Evolutionary conservation across 495 filamentous ascomycete species (phyloP).

Genomic region (Bacidia rubella): DNA sequence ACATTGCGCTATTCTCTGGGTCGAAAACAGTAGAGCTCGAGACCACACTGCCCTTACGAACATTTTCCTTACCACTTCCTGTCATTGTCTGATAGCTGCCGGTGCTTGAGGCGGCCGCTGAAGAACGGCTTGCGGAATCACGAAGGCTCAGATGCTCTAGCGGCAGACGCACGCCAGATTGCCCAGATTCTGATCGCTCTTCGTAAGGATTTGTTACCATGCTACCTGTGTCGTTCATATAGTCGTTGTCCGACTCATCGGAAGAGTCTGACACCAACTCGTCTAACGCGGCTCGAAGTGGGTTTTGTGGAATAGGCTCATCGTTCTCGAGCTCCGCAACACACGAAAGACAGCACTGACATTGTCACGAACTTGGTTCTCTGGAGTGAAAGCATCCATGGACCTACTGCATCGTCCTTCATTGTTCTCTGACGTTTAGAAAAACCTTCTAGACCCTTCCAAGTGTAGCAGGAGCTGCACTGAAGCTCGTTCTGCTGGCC

Average conservation of each 20-base stretch:
- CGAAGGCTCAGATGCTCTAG: background rate
- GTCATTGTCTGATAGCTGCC: background rate
- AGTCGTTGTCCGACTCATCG: background rate
- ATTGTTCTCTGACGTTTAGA: constrained; percentile 41
- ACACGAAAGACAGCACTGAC: constrained; percentile 39
- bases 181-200: background rate
- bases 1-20: background rate
- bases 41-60: background rate
- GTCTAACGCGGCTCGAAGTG: background rate
- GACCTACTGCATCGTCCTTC: constrained; percentile 34
- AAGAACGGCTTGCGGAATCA: background rate
- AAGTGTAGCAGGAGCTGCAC: constrained; percentile 32
- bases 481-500: constrained; percentile 24
- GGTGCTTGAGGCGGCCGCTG: background rate
- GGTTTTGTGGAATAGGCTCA: background rate
- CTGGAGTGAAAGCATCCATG: no score
- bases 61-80: background rate
- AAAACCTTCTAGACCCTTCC: constrained; percentile 38
- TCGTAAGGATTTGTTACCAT: constrained; percentile 5
- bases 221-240: background rate
- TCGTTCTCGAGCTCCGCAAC: constrained; percentile 23
- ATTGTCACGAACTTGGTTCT: no score
- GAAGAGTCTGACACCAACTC: background rate
- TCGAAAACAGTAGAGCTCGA: background rate
- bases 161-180: background rate